Conservation (phyloP, 352 stramenopile species). For the Phytophthora pisi region DNA sequence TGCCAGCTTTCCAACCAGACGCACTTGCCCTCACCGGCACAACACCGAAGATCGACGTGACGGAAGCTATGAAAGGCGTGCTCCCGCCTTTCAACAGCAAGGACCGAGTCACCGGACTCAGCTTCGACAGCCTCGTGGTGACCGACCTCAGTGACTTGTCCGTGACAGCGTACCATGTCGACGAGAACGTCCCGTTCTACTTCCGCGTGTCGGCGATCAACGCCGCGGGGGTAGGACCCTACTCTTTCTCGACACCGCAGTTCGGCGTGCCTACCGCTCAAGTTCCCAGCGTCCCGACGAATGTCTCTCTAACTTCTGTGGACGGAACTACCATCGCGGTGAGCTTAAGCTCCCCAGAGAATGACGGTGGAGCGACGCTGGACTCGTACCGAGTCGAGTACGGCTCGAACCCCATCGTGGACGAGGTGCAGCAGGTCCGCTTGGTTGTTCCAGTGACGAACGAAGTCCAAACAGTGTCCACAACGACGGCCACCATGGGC, state of each 20-base stretch:
- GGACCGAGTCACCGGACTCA: constrained; percentile 78
- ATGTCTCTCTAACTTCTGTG: constrained; percentile 80
- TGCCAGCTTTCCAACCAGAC: constrained; percentile 82
- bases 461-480: constrained; percentile 81
- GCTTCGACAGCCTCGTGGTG: constrained; percentile 87
- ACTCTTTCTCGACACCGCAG: constrained; percentile 78
- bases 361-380: constrained; percentile 85
- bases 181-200: constrained; percentile 96
- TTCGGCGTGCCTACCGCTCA: constrained; percentile 89
- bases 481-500: constrained; percentile 52
- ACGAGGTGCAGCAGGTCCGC: constrained; percentile 80
- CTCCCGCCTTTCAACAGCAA: constrained; percentile 93
- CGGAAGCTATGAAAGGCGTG: constrained; percentile 73
- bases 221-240: constrained; percentile 69
- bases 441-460: constrained; percentile 69
- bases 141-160: constrained; percentile 89
- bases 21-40: constrained; percentile 90
- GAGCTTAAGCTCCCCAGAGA: constrained; percentile 70
- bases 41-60: constrained; percentile 77
- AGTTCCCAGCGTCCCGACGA: constrained; percentile 59
- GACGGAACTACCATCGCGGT: constrained; percentile 91
- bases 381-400: constrained; percentile 94
- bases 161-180: constrained; percentile 82
- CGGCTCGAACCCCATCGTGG: constrained; percentile 74
- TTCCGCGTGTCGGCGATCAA: constrained; percentile 95